Evolutionary conservation across 192 early-diverging fungal genomes (phyloP), one percentile per base, ranked within the genome.

Genomic region (Funneliformis mosseae): DNA sequence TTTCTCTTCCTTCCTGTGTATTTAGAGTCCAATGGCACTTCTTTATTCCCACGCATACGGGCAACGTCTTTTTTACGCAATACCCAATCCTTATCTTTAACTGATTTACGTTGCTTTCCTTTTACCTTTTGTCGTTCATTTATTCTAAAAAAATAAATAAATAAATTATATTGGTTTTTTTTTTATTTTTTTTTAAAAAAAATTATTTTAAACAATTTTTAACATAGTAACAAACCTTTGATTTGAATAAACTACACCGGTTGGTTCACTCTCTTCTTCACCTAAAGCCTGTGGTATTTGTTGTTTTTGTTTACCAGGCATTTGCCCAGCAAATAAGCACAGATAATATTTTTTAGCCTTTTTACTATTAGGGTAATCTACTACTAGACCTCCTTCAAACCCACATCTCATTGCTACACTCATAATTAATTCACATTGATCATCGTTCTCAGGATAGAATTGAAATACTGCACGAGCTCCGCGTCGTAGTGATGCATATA

Each of bases 321-420:
- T 89, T 81, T 91, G 94, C 9, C 98, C 98, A 7, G 98, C 96
- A 92, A 98, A 98, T 80, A 99, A 84, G 83, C 96, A 97, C 33
- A 99, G 86, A 77, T 94, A 99, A 83, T 94, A 98, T 84, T 99
- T 99, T 79, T 97, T 97, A 5, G 98, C 97, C 81, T 96, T 98
- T 76, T 96, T 91, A 14, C 94, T 95, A 86, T 98, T 98, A 45
- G 98, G 98, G 81, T 95, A 98, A 84, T 99, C 97, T 8, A 98
- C 91, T 0, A 99, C 91, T 18, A 99, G 81, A 78, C 98, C 98
- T 66, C 97, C 97, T 28, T 96, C 95, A 80, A 99, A 99, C 45
- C 98, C 98, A 83, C 94, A 94, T 74, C 92, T 91, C 85, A 96
- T 95, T 12, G 98, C 96, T 8, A 86, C 86, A 60, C 91, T 88